phyloP scores from a whole-genome alignment of 768 basidiomycete species.

The Lentinula sp. region DNA sequence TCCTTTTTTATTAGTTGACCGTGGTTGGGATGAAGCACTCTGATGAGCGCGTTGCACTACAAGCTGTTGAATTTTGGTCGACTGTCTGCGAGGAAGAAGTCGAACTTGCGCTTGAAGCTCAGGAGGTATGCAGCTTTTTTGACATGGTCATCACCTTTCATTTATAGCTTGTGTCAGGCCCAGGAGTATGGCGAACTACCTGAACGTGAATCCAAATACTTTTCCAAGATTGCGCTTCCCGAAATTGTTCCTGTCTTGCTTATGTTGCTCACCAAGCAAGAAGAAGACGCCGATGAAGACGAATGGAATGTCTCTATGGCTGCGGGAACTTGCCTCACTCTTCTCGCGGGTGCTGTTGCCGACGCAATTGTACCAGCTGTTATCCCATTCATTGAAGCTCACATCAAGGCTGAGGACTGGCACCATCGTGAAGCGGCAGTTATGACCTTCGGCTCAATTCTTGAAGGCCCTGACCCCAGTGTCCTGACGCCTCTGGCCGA shows the following conservation, averaged over 20 bases:
- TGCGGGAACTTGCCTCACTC: constrained; percentile 83
- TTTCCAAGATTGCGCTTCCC: constrained; percentile 90
- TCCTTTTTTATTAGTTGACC: constrained; percentile 56
- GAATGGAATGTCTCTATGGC: constrained; percentile 99
- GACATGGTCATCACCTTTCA: not conserved
- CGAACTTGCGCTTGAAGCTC: constrained; percentile 84
- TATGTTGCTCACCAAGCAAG: constrained; percentile 82
- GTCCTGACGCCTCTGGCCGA: constrained; percentile 88
- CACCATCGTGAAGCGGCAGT: constrained; percentile 94
- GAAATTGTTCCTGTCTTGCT: constrained; percentile 94
- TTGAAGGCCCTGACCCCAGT: constrained; percentile 89
- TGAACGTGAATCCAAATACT: constrained; percentile 81
- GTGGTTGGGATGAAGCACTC: constrained; percentile 95
- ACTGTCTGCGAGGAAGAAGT: constrained; percentile 98
- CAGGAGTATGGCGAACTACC: constrained; percentile 85
- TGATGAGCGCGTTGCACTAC: constrained; percentile 88
- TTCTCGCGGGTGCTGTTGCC: constrained; percentile 85
- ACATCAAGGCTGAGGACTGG: constrained; percentile 93
- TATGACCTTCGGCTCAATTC: constrained; percentile 97
- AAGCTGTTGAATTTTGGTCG: constrained; percentile 99
- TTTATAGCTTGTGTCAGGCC: constrained; percentile 45
- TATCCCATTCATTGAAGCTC: constrained; percentile 96
- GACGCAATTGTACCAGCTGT: constrained; percentile 89
- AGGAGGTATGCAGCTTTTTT: constrained; percentile 54
- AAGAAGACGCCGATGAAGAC: constrained; percentile 96